phyloP scores from a whole-genome alignment of 257 asterid genomes.

The Fraxinus excelsior region DNA sequence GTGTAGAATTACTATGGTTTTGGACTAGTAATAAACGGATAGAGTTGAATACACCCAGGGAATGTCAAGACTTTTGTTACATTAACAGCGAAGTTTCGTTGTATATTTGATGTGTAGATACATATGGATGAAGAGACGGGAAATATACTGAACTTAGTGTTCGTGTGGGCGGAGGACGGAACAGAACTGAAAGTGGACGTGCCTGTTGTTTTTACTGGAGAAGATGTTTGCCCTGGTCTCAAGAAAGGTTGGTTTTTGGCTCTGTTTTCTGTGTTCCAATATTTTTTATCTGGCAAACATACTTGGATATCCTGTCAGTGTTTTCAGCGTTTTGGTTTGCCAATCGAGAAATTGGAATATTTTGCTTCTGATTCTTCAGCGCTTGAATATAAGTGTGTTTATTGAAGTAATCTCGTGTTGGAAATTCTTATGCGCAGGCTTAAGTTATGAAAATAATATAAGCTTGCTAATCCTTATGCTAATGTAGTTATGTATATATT shows the following conservation, averaged over 20 bases:
- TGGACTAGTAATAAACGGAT: background rate
- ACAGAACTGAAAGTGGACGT: constrained; percentile 72
- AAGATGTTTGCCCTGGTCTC: constrained; percentile 82
- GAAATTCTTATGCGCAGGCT: background rate
- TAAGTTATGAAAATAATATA: background rate
- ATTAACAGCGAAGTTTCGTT: background rate
- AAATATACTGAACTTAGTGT: constrained; percentile 78
- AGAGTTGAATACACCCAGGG: background rate
- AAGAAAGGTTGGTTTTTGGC: constrained; percentile 67
- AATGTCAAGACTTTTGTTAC: background rate
- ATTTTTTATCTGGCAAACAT: background rate
- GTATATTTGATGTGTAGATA: constrained; percentile 41
- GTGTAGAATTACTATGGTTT: background rate
- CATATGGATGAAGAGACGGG: constrained; percentile 74
- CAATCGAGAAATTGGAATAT: background rate
- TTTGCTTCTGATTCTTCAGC: background rate
- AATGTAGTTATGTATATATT: background rate
- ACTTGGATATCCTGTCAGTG: background rate
- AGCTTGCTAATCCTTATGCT: background rate
- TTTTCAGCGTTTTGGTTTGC: background rate
- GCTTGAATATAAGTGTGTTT: background rate
- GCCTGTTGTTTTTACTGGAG: constrained; percentile 81
- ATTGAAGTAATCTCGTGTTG: background rate
- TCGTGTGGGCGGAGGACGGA: constrained; percentile 97
- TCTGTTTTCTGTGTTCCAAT: background rate